Percentiles rank a stretch among this genome's conserved stretches.
Conservation (phyloP, 179 eudicot species). For the Beta corolliflora region DNA sequence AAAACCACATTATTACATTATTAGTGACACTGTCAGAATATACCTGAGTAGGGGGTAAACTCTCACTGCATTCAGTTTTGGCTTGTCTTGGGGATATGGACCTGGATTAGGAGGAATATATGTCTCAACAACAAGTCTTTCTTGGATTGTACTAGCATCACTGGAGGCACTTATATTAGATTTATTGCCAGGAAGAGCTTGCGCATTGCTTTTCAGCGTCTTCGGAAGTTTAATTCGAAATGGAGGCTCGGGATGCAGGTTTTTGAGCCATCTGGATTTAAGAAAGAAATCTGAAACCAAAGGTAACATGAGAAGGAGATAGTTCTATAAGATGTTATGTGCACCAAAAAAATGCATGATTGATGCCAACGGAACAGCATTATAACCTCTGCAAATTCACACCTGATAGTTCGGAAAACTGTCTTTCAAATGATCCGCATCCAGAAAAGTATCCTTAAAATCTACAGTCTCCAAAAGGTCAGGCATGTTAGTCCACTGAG, state of each 20-base stretch:
- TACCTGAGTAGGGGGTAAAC: conserved; percentile 96
- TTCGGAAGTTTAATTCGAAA: conserved; percentile 74
- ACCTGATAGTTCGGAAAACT: conserved; percentile 82
- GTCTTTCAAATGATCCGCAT: conserved; percentile 77
- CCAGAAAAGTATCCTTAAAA: conserved; percentile 92
- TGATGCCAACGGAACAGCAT: background rate
- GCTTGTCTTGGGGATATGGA: conserved; percentile 98
- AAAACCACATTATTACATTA: background rate
- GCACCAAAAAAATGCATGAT: background rate
- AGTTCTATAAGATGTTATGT: background rate
- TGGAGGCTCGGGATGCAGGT: conserved; percentile 66
- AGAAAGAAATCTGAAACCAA: conserved; percentile 62
- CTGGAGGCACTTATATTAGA: conserved; percentile 33
- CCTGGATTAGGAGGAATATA: conserved; percentile 97
- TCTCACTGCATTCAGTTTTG: conserved; percentile 90
- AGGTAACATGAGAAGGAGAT: conserved; percentile 15
- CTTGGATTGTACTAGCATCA: conserved; percentile 45
- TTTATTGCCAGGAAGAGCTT: conserved; percentile 67
- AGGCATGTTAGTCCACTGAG: conserved; percentile 95
- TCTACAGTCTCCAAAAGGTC: conserved; percentile 83
- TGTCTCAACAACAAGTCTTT: conserved; percentile 77
- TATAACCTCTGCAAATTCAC: background rate
- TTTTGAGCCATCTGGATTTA: conserved; percentile 79
- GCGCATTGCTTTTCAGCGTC: conserved; percentile 56
- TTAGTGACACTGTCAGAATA: background rate